These are phyloP conservation scores for Colletotrichum scovillei DNA, from an alignment of 2,329 filamentous ascomycete species.

Conservation along the genomic window DNA sequence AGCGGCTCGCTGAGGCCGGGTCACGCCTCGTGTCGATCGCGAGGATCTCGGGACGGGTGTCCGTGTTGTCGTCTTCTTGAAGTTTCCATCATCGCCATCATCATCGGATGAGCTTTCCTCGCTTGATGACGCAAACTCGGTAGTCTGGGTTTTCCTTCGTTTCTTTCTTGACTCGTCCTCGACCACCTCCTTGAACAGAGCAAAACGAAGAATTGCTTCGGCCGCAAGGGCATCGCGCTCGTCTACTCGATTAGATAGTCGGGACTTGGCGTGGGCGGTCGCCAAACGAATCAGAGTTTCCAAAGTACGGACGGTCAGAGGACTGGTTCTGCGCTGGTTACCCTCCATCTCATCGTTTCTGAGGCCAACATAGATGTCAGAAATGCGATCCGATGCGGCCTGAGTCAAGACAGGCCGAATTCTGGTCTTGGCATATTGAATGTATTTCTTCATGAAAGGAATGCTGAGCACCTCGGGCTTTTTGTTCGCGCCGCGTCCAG, in stretches of 20 bases:
- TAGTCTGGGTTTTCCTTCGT: constrained; percentile 75
- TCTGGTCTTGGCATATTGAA: constrained; percentile 95
- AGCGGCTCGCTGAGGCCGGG: constrained; percentile 46
- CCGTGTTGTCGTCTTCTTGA: constrained; percentile 38
- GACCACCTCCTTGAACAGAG: constrained; percentile 95
- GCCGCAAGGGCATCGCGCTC: constrained; percentile 89
- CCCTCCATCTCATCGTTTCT: constrained; percentile 96
- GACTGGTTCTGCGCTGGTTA: constrained; percentile 92
- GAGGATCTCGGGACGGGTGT: constrained; percentile 48
- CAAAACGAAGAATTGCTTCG: constrained; percentile 91
- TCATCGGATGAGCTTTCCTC: constrained; percentile 70
- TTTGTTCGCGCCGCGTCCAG: constrained; percentile 78
- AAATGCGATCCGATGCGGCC: constrained; percentile 91
- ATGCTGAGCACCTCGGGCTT: constrained; percentile 92
- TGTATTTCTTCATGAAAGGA: constrained; percentile 99
- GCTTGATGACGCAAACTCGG: constrained; percentile 68
- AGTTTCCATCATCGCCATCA: constrained; percentile 64
- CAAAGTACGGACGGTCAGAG: constrained; percentile 95
- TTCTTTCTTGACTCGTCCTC: constrained; percentile 84
- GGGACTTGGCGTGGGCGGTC: constrained; percentile 93
- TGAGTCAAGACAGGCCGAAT: constrained; percentile 92
- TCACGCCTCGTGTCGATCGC: constrained; percentile 44
- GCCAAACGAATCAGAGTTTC: constrained; percentile 98
- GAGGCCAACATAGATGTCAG: constrained; percentile 89
- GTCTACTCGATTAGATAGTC: constrained; percentile 88